Evolutionary conservation across 345 rosid species (phyloP), one percentile per base, ranked within the genome.

Genomic region (Rubroshorea leprosula): DNA sequence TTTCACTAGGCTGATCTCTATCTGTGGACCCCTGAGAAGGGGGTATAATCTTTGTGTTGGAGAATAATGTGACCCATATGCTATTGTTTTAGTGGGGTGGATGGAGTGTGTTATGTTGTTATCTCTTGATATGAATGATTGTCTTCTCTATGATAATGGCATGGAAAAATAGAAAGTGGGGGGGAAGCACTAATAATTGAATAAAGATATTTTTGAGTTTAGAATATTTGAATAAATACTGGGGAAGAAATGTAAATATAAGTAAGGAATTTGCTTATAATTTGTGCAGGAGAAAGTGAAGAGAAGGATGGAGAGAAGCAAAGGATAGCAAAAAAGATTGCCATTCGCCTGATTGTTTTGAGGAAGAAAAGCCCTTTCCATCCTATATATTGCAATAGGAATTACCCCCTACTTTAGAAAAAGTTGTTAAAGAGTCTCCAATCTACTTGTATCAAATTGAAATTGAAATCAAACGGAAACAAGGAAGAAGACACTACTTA

Each of bases 331-430:
- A 9, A 47, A 60, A 60, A 46, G 71, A 41, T 53, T 41, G 5
- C 61, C 56, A 55, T 60, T 55, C 16, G 21, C 27, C 12, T 22
- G 50, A 35, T 46, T 38, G 31, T 46, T 60, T 48, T 47, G 60
- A 49, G 48, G 62, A 22, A 15, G 47, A 55, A 54, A 59, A 47
- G 22, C 51, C 50, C 55, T 29, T 48, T 47, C 10, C 57, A 25
- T 18, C 21, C 38, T 15, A 18, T 31, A 5, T 18, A 18, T 57
- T 49, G 55, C 43, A 58, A 44, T 18, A 43, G 25, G 39, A 31
- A 29, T 29, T 4, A 45, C n/a, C 25, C 24, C 13, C 13, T 41
- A 17, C 26, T 23, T 15, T n/a, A n/a, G n/a, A n/a, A n/a, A n/a
- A n/a, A n/a, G n/a, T n/a, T n/a, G n/a, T n/a, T n/a, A n/a, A n/a